Evolutionary conservation across 2,329 filamentous ascomycete genomes (phyloP).

Genomic region (Hypoxylon sp.): DNA sequence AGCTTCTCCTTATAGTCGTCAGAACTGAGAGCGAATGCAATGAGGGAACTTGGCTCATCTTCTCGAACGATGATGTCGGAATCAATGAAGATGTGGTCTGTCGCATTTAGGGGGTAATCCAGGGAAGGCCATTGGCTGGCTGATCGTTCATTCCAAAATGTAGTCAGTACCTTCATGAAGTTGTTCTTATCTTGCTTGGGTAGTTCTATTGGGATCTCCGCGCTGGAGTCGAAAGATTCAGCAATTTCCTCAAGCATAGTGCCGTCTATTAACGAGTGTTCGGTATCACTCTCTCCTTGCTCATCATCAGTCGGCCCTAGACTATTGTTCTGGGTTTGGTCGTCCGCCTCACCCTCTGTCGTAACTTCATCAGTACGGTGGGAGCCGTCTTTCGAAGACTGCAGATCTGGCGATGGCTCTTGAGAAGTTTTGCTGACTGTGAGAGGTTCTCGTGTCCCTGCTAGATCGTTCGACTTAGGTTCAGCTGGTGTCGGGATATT

Average conservation of each 20-base stretch:
- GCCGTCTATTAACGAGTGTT: conserved; percentile 78
- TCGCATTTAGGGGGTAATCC: conserved; percentile 89
- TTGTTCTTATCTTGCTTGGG: conserved; percentile 95
- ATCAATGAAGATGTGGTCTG: conserved; percentile 96
- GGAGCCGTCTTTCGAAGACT: conserved; percentile 51
- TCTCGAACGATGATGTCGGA: conserved; percentile 97
- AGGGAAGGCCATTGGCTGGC: conserved; percentile 93
- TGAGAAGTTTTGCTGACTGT: conserved; percentile 24
- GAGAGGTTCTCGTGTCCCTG: conserved; percentile 36
- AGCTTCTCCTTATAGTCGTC: conserved; percentile 89
- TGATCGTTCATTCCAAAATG: conserved; percentile 98
- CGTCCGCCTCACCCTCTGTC: conserved; percentile 61
- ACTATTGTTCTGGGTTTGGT: conserved; percentile 64
- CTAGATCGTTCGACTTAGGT: conserved; percentile 47
- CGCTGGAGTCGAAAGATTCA: conserved; percentile 72
- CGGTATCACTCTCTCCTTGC: conserved; percentile 78
- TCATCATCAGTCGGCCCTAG: conserved; percentile 79
- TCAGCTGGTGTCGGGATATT: conserved; percentile 56
- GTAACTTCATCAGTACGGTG: conserved; percentile 53
- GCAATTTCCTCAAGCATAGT: conserved; percentile 75
- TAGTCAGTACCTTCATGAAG: conserved; percentile 94
- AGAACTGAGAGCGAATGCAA: conserved; percentile 91
- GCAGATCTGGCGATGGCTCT: conserved; percentile 27
- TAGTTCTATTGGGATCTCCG: conserved; percentile 78
- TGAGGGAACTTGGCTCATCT: conserved; percentile 96